Conservation (phyloP, 2,329 filamentous ascomycete species). For the Massarina eburnea region DNA sequence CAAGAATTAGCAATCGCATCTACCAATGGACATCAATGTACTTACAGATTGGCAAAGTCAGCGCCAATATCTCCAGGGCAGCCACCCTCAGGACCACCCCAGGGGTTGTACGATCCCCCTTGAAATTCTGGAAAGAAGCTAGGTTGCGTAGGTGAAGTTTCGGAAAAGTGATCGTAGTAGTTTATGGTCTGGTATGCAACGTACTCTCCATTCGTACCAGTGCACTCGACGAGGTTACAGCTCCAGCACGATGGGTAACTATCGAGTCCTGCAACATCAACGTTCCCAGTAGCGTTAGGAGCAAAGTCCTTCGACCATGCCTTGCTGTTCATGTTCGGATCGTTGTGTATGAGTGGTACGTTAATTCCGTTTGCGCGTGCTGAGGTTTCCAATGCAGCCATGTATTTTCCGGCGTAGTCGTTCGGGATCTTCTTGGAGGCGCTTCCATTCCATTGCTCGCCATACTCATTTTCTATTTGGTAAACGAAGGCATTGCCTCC, state of each 20-base stretch:
- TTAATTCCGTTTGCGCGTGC: conserved; percentile 60
- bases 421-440: conserved; percentile 49
- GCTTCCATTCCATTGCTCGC: conserved; percentile 43
- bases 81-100: conserved; percentile 61
- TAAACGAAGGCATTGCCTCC: conserved; percentile 59
- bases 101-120: conserved; percentile 62
- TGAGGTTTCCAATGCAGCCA: conserved; percentile 58
- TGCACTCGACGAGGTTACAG: conserved; percentile 63
- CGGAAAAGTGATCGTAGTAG: conserved; percentile 52
- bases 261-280: conserved; percentile 57
- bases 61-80: conserved; percentile 58
- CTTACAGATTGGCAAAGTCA: conserved; percentile 60
- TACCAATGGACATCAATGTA: background rate
- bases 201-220: conserved; percentile 60
- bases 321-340: conserved; percentile 60
- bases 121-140: conserved; percentile 63
- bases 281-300: conserved; percentile 53
- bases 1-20: background rate
- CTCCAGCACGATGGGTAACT: conserved; percentile 62
- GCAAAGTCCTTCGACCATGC: conserved; percentile 65
- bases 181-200: conserved; percentile 56
- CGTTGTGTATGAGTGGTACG: conserved; percentile 60
- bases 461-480: conserved; percentile 61
- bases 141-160: conserved; percentile 49
- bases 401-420: conserved; percentile 54